Conservation (phyloP, 1,284 basidiomycete genomes). For the Austroboletus olivaceoglutinosus region DNA sequence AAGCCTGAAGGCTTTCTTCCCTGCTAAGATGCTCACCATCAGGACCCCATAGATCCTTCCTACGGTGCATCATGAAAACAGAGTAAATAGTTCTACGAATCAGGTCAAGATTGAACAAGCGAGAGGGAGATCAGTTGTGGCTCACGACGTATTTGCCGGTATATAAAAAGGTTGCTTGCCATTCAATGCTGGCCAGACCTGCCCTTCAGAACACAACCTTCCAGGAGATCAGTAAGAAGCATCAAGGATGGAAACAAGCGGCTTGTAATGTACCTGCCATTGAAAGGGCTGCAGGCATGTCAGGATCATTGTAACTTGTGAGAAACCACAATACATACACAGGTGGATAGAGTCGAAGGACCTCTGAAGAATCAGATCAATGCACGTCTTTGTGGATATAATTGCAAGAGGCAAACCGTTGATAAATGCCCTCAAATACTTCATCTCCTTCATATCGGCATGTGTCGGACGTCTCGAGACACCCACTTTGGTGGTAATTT, state of each 20-base stretch:
- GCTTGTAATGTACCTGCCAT: no score
- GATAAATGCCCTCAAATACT: slow-evolving; percentile 56
- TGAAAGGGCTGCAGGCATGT: not conserved
- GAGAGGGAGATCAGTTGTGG: not conserved
- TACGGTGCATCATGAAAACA: slow-evolving; percentile 36
- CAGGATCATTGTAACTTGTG: not conserved
- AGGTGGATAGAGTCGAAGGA: slow-evolving; percentile 37
- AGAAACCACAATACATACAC: not conserved
- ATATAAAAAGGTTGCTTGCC: slow-evolving; percentile 31
- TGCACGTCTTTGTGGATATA: not conserved
- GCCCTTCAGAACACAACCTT: slow-evolving; percentile 45
- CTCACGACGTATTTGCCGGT: slow-evolving; percentile 43
- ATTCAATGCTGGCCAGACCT: slow-evolving; percentile 40
- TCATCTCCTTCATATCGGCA: slow-evolving; percentile 54
- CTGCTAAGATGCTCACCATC: slow-evolving; percentile 24
- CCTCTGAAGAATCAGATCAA: slow-evolving; percentile 39
- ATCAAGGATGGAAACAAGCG: no score
- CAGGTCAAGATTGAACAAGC: not conserved
- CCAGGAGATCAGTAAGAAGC: slow-evolving; percentile 3
- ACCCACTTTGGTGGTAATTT: slow-evolving; percentile 50
- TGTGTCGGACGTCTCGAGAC: slow-evolving; percentile 43
- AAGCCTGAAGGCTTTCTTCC: not conserved
- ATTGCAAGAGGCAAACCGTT: slow-evolving; percentile 42
- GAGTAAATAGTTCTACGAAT: slow-evolving; percentile 21
- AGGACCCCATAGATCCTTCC: slow-evolving; percentile 38